Conservation (phyloP, 2,329 filamentous ascomycete species). For the Paraconiothyrium sp. region DNA sequence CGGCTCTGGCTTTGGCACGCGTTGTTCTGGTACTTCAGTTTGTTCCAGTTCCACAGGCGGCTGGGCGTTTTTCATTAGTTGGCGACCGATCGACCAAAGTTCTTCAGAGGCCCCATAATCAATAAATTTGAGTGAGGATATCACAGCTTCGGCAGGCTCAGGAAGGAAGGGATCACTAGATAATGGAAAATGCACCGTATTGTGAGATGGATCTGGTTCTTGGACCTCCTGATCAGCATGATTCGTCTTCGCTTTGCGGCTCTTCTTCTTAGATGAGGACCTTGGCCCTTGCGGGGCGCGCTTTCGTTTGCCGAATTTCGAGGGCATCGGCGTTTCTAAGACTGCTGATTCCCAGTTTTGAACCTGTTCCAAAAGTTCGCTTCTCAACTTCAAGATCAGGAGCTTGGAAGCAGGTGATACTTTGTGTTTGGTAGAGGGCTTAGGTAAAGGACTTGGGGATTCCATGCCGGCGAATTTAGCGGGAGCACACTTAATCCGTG, state of each 20-base stretch:
- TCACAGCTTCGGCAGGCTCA: background rate
- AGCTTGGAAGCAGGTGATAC: background rate
- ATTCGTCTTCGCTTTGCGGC: background rate
- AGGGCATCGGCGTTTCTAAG: background rate
- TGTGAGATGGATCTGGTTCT: background rate
- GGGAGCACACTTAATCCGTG: background rate
- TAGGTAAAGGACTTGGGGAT: no score
- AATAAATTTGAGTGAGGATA: no score
- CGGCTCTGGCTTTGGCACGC: conserved; percentile 47
- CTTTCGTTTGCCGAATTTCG: background rate
- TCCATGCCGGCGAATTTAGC: background rate
- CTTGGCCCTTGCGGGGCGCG: background rate
- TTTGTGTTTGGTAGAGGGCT: background rate
- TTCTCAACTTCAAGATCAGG: background rate
- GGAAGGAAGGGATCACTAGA: background rate
- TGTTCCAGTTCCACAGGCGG: conserved; percentile 15
- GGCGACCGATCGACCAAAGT: background rate
- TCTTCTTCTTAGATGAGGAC: background rate
- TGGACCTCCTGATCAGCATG: background rate
- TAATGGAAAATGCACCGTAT: background rate
- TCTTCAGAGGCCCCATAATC: background rate
- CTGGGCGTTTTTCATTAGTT: conserved; percentile 27
- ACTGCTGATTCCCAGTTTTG: background rate
- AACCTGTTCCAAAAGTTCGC: background rate
- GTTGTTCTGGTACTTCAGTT: background rate